Evolutionary conservation across 2,329 filamentous ascomycete species (phyloP).

Genomic region (Arthroderma sp.): DNA sequence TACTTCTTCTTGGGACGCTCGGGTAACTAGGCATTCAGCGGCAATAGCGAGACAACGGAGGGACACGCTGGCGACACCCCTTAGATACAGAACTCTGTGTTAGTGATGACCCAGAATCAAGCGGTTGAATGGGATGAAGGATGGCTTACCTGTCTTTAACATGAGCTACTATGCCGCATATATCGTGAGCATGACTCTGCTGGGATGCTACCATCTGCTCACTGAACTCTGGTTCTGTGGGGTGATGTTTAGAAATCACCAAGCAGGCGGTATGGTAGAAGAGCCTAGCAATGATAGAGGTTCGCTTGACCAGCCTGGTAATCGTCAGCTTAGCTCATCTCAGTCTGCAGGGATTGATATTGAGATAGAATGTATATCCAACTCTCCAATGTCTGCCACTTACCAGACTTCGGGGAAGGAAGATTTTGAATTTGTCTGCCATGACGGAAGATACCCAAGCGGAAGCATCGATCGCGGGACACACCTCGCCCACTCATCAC

Average conservation of each 20-base stretch:
- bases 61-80: constrained; percentile 63
- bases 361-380: background rate
- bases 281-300: constrained; percentile 66
- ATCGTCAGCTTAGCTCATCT: constrained; percentile 2
- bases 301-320: constrained; percentile 62
- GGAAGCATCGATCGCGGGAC: constrained; percentile 81
- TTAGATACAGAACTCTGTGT: constrained; percentile 12
- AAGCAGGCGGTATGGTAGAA: constrained; percentile 84
- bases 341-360: background rate
- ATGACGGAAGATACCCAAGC: constrained; percentile 59
- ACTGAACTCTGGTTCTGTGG: constrained; percentile 45
- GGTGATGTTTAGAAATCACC: constrained; percentile 67
- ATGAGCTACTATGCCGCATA: constrained; percentile 82
- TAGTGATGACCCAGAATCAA: too few relatives aligned
- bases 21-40: constrained; percentile 55
- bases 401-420: constrained; percentile 78
- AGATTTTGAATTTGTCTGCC: constrained; percentile 55
- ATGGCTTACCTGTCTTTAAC: constrained; percentile 53
- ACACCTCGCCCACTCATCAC: constrained; percentile 65
- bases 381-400: constrained; percentile 17
- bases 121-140: constrained; percentile 5
- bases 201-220: constrained; percentile 58
- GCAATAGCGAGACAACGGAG: constrained; percentile 68
- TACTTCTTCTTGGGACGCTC: constrained; percentile 67
- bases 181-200: constrained; percentile 63